A percentile compares a stretch with the other conserved stretches of the same genome.
These are phyloP conservation scores for Perkinsus olseni DNA, from an alignment of 169 alveolate genomes.

Conservation along the genomic window DNA sequence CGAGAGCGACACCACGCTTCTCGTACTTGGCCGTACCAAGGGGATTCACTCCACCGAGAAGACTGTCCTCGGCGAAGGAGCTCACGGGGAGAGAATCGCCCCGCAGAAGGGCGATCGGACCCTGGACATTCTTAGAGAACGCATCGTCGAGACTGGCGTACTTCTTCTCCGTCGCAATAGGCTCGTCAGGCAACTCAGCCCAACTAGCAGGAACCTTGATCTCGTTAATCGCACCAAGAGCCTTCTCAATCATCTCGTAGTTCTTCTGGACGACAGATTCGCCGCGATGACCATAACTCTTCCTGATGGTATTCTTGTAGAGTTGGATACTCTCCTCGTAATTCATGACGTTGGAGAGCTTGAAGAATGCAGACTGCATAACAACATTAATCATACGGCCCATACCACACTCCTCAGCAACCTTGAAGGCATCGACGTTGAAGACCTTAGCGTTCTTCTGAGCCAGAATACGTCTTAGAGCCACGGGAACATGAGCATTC, in stretches of 20 bases:
- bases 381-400: slow-evolving; percentile 44
- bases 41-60: slow-evolving; percentile 36
- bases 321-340: slow-evolving; percentile 35
- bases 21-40: slow-evolving; percentile 42
- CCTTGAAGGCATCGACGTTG: slow-evolving; percentile 40
- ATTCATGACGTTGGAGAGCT: slow-evolving; percentile 37
- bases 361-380: slow-evolving; percentile 37
- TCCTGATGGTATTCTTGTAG: slow-evolving; percentile 40
- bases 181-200: slow-evolving; percentile 6
- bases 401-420: slow-evolving; percentile 38
- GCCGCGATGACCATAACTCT: slow-evolving; percentile 30
- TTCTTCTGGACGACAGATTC: slow-evolving; percentile 39
- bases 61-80: slow-evolving; percentile 28
- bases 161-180: slow-evolving; percentile 10
- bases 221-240: slow-evolving; percentile 16
- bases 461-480: slow-evolving; percentile 21
- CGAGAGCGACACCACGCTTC: slow-evolving; percentile 45
- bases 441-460: slow-evolving; percentile 27
- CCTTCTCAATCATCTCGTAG: slow-evolving; percentile 21
- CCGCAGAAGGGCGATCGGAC: slow-evolving; percentile 29
- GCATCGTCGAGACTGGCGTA: slow-evolving; percentile 14
- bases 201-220: slow-evolving; percentile 22
- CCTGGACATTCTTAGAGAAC: slow-evolving; percentile 13
- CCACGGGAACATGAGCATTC: slow-evolving; percentile 16
- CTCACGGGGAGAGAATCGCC: slow-evolving; percentile 46